Evolutionary conservation across 2,329 filamentous ascomycete species (phyloP).

Genomic region (Acephala macrosclerotiorum): DNA sequence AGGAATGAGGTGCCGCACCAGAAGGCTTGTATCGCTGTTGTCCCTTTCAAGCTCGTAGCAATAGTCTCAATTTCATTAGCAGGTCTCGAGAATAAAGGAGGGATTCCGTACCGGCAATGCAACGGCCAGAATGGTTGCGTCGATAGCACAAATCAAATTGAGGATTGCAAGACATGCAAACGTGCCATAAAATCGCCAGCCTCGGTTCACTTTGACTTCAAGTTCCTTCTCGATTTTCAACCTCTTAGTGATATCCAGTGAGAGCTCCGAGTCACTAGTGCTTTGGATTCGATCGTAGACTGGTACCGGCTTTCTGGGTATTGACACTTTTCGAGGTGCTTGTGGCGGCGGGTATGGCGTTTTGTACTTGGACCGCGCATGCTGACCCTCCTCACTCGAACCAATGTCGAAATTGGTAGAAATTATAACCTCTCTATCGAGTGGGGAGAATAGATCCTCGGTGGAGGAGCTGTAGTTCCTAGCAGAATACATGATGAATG

Average conservation of each 20-base stretch:
- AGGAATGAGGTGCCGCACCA: conserved; percentile 23
- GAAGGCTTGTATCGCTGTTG: conserved; percentile 23
- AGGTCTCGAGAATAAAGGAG: not conserved
- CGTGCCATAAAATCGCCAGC: conserved; percentile 17
- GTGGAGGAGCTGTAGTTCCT: not conserved
- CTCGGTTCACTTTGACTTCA: not conserved
- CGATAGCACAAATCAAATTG: conserved; percentile 17
- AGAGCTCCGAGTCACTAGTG: not conserved
- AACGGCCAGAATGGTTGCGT: conserved; percentile 12
- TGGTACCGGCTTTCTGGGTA: conserved; percentile 2
- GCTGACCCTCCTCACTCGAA: not conserved
- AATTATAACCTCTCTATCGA: not conserved
- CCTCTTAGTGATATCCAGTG: conserved; percentile 2
- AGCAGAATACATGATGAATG: conserved; percentile 3
- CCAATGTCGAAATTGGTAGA: not conserved
- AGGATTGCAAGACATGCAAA: conserved; percentile 16
- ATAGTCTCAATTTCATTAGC: conserved; percentile 6
- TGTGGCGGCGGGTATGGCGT: not conserved
- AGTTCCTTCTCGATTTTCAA: not conserved
- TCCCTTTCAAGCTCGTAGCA: conserved; percentile 16
- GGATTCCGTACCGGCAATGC: conserved; percentile 4
- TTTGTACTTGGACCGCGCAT: not conserved
- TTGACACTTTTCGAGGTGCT: not conserved
- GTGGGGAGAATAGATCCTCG: not conserved
- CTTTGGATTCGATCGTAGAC: not conserved